Evolutionary conservation across 768 basidiomycete species (phyloP), one percentile per base, ranked within the genome.

Genomic region (Hygrocybe punicea): DNA sequence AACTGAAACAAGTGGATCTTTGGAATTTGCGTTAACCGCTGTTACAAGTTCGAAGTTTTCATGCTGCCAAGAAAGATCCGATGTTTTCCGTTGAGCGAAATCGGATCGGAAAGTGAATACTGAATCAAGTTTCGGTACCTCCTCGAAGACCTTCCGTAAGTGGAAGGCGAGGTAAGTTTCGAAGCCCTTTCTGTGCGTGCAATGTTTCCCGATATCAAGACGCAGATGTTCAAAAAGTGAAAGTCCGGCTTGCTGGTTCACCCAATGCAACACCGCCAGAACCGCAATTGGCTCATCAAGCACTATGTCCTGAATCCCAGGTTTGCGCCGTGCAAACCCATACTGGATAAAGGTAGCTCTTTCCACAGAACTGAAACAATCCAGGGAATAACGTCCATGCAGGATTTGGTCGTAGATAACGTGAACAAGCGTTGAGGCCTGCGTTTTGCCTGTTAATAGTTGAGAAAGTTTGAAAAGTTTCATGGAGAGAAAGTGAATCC

Each of bases 11-110:
- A 5, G 36, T 29, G 36, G 47, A 53, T 53, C 21, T 5, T 29
- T 36, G 17, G 4, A 25, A 47, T 55, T 40, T 55, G 11, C 23
- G 21, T 48, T 33, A 39, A 25, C 45, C 34, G 50, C 46, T 11
- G 48, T 56, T 48, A 56, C 55, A 4, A 56, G 55, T 13, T 56
- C 48, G 47, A 56, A 56, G 9, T 50, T 8, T 48, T 56, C 48
- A 23, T 50, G 55, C 36, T 49, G 55, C 55, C 55, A 56, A 50
- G 55, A 35, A 40, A 56, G 11, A 56, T 56, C 47, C 35, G 42
- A 25, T 11, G 9, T 42, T 16, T 5, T 25, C 44, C 40, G 33
- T 45, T 29, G 35, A 13, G 55, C 47, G 37, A 56, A 56, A 39
- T 56, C 53, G 13, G 25, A n/a, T 46, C 53, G 53, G 29, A 47